Base-by-base conservation (phyloP, 2,329 filamentous ascomycete genomes). In the Aureobasidium namibiae region DNA sequence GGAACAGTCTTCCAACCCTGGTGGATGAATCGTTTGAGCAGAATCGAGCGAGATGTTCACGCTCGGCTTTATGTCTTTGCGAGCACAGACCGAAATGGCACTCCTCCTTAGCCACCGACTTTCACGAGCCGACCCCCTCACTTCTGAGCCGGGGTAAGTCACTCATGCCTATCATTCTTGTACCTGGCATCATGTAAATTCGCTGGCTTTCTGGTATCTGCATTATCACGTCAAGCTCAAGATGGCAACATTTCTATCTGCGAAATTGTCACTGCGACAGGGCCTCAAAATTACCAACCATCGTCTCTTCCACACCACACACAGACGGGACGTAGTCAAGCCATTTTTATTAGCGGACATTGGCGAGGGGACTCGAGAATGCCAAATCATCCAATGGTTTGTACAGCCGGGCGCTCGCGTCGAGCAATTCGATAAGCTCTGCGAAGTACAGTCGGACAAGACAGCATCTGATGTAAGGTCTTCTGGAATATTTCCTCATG, bases 381-480 rank as follows among this genome's bases (percentile, higher is more conserved):
- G 94, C 70, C 94, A 99, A 75, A 90, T 99, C 69, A 97, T 97
- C 68, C 94, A 99, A 78, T 99, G 94, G 94, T 99, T 97, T 72
- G 92, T 99, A 65, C 88, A 96, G 75, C 91, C 95, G 52, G 92
- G 92, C 61, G 94, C 94, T 36, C 86, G 89, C 60, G 92, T 99
- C 67, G 92, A 99, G 77, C 92, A 99, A 77, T 99, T 96, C 82
- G 94, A 95, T 67, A 94, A 92, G 61, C 82, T 99, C 48, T 99
- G 94, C 76, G 94, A 99, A 76, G 95, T 99, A 45, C 94, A 97
- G 73, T 96, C 92, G 68, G 94, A 99, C 77, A 99, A 99, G 75
- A 94, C 94, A 24, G 80, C 82, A 53, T 80, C 82, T 50, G 81
- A 83, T 73, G 80, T 82, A 70, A 45, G 60, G n/a, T 54, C 4